Evolutionary conservation across 106 monocot species (phyloP).

Genomic region (Acorus gramineus): DNA sequence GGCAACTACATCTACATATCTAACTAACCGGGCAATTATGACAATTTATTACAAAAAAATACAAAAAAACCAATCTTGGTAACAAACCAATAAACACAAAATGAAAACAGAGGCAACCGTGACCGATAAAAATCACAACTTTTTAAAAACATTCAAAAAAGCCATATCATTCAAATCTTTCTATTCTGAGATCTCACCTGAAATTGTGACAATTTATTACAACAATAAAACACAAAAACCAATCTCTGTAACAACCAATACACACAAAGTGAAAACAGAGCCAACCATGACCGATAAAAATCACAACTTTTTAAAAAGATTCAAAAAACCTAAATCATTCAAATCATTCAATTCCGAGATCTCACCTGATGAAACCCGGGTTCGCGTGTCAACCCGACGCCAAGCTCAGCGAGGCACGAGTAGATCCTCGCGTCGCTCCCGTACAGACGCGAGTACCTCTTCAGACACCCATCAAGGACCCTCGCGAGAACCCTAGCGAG

Average conservation of each 20-base stretch:
- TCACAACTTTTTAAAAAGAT: not conserved
- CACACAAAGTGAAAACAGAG: no score
- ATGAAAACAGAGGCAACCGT: no score
- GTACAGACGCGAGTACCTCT: constrained; percentile 65
- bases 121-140: not conserved
- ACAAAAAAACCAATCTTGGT: no score
- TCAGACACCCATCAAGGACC: constrained; percentile 65
- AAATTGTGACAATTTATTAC: no score
- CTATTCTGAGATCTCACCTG: constrained; percentile 26
- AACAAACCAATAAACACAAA: no score
- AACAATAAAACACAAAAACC: no score
- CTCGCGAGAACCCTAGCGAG: constrained; percentile 53
- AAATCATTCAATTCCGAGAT: not conserved
- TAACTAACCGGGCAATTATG: no score
- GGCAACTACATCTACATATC: no score
- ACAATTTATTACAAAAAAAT: no score
- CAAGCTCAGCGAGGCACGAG: constrained; percentile 72
- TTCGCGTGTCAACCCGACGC: constrained; percentile 61
- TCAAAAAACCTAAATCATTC: not conserved
- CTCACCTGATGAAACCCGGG: constrained; percentile 85
- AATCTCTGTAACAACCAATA: no score
- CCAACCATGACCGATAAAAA: not conserved
- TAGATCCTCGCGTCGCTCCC: constrained; percentile 79
- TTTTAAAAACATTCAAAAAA: not conserved
- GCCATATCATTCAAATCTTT: no score